Evolutionary conservation across 768 basidiomycete species (phyloP).

Genomic region (Pleurotus platypus): DNA sequence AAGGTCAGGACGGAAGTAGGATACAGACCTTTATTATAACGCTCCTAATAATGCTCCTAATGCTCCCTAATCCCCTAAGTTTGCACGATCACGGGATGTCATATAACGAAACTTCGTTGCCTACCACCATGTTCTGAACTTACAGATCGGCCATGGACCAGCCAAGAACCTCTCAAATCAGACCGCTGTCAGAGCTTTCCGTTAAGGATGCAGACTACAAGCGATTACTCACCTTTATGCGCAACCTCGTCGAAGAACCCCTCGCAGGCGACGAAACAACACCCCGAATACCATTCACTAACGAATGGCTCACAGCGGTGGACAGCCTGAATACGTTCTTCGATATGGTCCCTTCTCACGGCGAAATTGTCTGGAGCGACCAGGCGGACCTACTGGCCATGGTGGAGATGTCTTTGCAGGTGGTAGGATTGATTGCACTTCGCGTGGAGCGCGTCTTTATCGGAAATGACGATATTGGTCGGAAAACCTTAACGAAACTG

Average conservation of each 20-base stretch:
- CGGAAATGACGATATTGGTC: slow-evolving; percentile 39
- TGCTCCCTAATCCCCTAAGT: too few relatives aligned
- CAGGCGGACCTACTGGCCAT: slow-evolving; percentile 57
- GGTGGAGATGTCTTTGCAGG: slow-evolving; percentile 49
- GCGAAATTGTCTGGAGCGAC: slow-evolving; percentile 44
- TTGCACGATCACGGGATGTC: too few relatives aligned
- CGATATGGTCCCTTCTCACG: slow-evolving; percentile 51
- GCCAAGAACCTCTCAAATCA: slow-evolving; percentile 25
- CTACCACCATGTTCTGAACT: neutral
- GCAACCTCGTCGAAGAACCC: slow-evolving; percentile 31
- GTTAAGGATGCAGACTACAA: slow-evolving; percentile 27
- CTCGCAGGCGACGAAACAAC: slow-evolving; percentile 27
- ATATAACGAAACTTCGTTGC: too few relatives aligned
- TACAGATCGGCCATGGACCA: slow-evolving; percentile 4
- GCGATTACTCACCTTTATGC: slow-evolving; percentile 41
- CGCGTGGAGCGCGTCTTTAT: slow-evolving; percentile 50
- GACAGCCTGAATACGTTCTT: slow-evolving; percentile 51
- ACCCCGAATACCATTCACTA: slow-evolving; percentile 25
- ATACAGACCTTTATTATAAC: too few relatives aligned
- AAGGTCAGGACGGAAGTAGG: slow-evolving; percentile 69
- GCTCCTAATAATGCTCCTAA: too few relatives aligned
- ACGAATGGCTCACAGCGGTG: slow-evolving; percentile 49
- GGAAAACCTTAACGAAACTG: slow-evolving; percentile 47
- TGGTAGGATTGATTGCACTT: slow-evolving; percentile 48
- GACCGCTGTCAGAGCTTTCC: slow-evolving; percentile 22